These are phyloP conservation scores for Lentinula sp. DNA, from an alignment of 768 basidiomycete genomes.

Conservation along the genomic window DNA sequence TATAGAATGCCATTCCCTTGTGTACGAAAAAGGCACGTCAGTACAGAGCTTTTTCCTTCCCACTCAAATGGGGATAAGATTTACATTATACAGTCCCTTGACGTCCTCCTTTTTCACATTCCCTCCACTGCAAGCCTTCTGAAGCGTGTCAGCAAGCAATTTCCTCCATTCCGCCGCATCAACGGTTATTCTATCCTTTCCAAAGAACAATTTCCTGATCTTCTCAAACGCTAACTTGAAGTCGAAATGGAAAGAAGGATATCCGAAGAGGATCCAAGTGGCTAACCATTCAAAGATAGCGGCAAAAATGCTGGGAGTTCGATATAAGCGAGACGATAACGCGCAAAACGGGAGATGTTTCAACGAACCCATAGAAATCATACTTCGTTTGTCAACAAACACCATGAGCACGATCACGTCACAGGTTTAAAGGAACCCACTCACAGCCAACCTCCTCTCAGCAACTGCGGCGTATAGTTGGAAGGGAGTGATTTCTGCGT, in stretches of 20 bases:
- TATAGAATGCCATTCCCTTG: not conserved
- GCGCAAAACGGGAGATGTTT: not conserved
- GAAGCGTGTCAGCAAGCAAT: not conserved
- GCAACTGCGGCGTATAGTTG: not conserved
- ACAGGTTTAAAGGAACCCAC: not conserved
- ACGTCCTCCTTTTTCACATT: not conserved
- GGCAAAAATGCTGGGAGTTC: not conserved
- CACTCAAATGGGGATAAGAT: not conserved
- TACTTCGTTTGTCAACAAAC: not conserved
- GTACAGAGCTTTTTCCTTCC: not conserved
- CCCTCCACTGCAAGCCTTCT: not conserved
- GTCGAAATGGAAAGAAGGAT: not conserved
- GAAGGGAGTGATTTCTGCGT: not conserved
- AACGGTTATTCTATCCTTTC: not conserved
- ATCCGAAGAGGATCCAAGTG: not conserved
- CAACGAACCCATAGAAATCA: not conserved
- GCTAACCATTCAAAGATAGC: conserved; percentile 1
- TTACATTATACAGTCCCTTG: not conserved
- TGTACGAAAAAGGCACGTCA: too few relatives aligned
- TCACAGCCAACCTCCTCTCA: not conserved
- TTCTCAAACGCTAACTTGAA: not conserved
- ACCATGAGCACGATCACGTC: not conserved
- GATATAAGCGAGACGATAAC: not conserved
- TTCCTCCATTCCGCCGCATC: not conserved
- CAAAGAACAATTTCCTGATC: not conserved